phyloP scores from a whole-genome alignment of 2,329 filamentous ascomycete species.

The Plenodomus lindquistii region DNA sequence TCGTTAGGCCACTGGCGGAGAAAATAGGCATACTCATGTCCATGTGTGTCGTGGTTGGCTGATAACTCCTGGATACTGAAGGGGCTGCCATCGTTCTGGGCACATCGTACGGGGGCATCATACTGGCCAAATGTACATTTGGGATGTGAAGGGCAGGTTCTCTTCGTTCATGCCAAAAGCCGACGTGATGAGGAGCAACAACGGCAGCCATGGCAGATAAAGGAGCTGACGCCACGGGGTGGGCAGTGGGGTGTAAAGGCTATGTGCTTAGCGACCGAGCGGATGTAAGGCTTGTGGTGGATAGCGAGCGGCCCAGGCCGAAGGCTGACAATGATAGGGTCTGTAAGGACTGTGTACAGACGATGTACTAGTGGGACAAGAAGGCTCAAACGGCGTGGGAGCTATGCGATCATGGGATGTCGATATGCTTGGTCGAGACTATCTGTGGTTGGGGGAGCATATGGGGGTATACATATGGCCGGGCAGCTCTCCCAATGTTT shows the following conservation, averaged over 20 bases:
- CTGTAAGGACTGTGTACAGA: conserved; percentile 24
- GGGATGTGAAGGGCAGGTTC: conserved; percentile 35
- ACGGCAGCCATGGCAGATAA: conserved; percentile 42
- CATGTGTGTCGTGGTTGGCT: conserved; percentile 36
- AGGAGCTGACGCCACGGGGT: conserved; percentile 20
- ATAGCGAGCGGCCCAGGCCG: conserved; percentile 29
- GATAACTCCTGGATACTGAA: conserved; percentile 33
- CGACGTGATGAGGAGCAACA: conserved; percentile 41
- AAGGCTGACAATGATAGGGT: conserved; percentile 24
- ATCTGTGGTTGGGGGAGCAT: conserved; percentile 31
- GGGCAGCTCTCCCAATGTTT: conserved; percentile 27
- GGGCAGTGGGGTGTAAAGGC: conserved; percentile 22
- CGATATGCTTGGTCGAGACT: conserved; percentile 28
- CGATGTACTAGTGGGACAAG: conserved; percentile 16
- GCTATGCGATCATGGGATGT: conserved; percentile 34
- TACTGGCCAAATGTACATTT: conserved; percentile 34
- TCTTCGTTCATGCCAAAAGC: conserved; percentile 40
- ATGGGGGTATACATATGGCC: conserved; percentile 43
- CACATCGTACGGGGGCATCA: conserved; percentile 37
- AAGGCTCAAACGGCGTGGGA: conserved; percentile 35
- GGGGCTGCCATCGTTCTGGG: conserved; percentile 29
- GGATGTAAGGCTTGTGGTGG: conserved; percentile 22
- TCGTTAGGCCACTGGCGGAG: conserved; percentile 28
- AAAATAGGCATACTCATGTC: conserved; percentile 45
- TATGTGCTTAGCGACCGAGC: conserved; percentile 20